Evolutionary conservation across 345 rosid genomes (phyloP).

Genomic region (Lumnitzera littorea): DNA sequence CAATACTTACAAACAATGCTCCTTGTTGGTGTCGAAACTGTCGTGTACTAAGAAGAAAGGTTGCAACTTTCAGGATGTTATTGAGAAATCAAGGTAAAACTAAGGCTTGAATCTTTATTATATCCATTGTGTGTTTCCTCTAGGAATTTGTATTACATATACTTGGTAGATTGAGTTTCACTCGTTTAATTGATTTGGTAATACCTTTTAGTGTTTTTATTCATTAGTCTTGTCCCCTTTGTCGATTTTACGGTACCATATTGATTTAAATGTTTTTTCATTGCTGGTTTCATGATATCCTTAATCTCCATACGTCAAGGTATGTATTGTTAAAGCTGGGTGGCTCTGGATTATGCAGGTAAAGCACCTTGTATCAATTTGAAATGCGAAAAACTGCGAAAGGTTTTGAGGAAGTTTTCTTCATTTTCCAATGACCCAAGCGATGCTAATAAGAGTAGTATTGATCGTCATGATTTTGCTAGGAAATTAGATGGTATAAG

Average conservation of each 20-base stretch:
- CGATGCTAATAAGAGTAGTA: conserved; percentile 16
- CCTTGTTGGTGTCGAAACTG: too few species aligned
- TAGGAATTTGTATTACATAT: neutral
- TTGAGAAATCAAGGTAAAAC: conserved; percentile 6
- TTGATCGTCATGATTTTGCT: conserved; percentile 24
- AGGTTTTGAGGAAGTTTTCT: conserved; percentile 22
- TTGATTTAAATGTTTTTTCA: too few species aligned
- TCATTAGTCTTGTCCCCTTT: neutral
- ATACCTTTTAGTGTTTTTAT: neutral
- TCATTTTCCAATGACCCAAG: conserved; percentile 26
- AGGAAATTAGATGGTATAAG: conserved; percentile 26
- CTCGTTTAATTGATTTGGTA: neutral
- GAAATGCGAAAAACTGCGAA: conserved; percentile 13
- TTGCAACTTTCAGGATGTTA: conserved; percentile 3
- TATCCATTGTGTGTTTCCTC: too few species aligned
- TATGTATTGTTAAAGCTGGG: neutral
- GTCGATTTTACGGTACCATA: too few species aligned
- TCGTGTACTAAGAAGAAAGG: too few species aligned
- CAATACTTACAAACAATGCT: too few species aligned
- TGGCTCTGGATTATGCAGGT: conserved; percentile 27
- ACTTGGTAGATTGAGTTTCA: neutral
- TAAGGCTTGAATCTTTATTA: neutral
- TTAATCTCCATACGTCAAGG: too few species aligned
- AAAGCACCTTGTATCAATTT: conserved; percentile 8
- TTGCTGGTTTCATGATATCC: too few species aligned